Evolutionary conservation across 2,329 filamentous ascomycete genomes (phyloP).

Genomic region (Cladosporium sp.): DNA sequence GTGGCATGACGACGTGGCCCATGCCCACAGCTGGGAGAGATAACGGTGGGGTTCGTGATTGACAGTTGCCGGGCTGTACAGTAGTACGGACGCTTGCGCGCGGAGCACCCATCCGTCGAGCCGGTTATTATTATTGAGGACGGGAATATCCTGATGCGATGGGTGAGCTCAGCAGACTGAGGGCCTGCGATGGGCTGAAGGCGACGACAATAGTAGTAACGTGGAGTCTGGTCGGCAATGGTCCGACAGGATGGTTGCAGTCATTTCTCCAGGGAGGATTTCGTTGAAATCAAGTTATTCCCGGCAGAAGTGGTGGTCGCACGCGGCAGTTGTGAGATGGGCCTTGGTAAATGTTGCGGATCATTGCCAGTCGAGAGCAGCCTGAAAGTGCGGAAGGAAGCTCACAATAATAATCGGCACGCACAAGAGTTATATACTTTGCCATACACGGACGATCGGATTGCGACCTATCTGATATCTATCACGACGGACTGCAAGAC

Average conservation of each 20-base stretch:
- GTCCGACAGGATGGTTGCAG: background rate
- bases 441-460: background rate
- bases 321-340: constrained; percentile 4
- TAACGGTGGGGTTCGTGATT: constrained; percentile 4
- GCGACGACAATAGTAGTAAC: background rate
- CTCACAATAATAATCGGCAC: background rate
- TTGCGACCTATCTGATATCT: constrained; percentile 12
- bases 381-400: background rate
- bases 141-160: background rate
- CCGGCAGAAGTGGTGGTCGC: background rate
- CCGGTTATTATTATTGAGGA: constrained; percentile 2
- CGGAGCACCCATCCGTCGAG: constrained; percentile 9
- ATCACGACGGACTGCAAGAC: constrained; percentile 10
- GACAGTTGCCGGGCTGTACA: constrained; percentile 8
- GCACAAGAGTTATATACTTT: constrained; percentile 3
- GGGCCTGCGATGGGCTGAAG: no score
- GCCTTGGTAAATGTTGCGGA: background rate
- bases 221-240: background rate
- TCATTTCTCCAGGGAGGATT: background rate
- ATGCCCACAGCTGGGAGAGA: constrained; percentile 3
- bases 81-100: constrained; percentile 2
- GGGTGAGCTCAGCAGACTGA: background rate
- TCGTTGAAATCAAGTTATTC: no score
- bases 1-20: background rate
- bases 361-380: constrained; percentile 1